A percentile compares a stretch with the other conserved stretches of the same genome.
Conservation (phyloP, 768 basidiomycete species). For the Leccinellum luteum region DNA sequence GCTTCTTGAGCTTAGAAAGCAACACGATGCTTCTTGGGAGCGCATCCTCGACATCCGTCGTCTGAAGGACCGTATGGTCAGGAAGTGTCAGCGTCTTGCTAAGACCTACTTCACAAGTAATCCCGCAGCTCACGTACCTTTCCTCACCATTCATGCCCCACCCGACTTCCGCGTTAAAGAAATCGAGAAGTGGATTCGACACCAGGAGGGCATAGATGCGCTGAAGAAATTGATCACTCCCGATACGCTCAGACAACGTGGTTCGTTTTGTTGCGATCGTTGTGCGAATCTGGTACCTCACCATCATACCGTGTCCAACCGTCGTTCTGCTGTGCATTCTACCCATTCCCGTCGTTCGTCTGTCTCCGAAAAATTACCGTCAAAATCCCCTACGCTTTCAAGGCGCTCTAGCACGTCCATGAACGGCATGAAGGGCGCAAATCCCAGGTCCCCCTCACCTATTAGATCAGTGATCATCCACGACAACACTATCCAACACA, state of each 20-base stretch:
- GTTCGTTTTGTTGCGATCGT: constrained; percentile 34
- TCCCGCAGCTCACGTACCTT: constrained; percentile 43
- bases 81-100: constrained; percentile 68
- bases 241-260: constrained; percentile 25
- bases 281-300: constrained; percentile 35
- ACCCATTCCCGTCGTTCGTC: constrained; percentile 27
- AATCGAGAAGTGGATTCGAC: constrained; percentile 75
- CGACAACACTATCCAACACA: constrained; percentile 11
- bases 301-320: constrained; percentile 25
- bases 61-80: constrained; percentile 79
- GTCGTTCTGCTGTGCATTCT: constrained; percentile 28
- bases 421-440: constrained; percentile 1
- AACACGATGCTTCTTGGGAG: constrained; percentile 57
- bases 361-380: constrained; percentile 16
- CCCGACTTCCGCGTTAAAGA: constrained; percentile 72
- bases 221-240: constrained; percentile 19
- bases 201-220: constrained; percentile 37
- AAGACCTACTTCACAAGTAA: constrained; percentile 41
- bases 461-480: constrained; percentile 8
- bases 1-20: constrained; percentile 56
- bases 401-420: constrained; percentile 21
- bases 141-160: constrained; percentile 67
- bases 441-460: constrained; percentile 10
- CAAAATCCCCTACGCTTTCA: constrained; percentile 9
- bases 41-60: constrained; percentile 72